A percentile compares a stretch with the other conserved stretches of the same genome.
These are phyloP conservation scores for Pinus taeda DNA, from an alignment of 75 land plant species.

Conservation along the genomic window DNA sequence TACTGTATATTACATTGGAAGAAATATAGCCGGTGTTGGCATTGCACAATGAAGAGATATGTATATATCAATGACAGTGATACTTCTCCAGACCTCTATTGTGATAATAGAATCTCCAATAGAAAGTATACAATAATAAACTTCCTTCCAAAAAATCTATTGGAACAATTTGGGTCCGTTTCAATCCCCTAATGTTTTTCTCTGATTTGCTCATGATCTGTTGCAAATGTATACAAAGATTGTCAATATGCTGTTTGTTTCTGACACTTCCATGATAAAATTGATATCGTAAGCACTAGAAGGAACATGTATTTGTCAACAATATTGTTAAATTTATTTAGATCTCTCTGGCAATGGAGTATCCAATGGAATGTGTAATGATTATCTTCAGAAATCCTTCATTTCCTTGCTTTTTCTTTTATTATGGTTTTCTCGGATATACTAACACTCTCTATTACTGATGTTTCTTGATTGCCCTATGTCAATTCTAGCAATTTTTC, in stretches of 20 bases:
- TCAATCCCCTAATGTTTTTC: conserved; percentile 8
- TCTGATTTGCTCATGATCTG: background rate
- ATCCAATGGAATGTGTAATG: background rate
- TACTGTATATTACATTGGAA: too few species aligned
- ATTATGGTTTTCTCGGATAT: background rate
- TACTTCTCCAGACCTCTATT: conserved; percentile 40
- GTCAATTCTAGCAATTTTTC: background rate
- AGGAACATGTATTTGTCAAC: background rate
- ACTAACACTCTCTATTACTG: background rate
- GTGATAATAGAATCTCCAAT: conserved; percentile 88
- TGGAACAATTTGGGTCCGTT: conserved; percentile 95
- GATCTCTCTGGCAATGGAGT: background rate
- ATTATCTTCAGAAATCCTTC: background rate
- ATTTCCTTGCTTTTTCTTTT: background rate
- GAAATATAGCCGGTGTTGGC: too few species aligned
- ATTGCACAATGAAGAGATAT: conserved; percentile 66
- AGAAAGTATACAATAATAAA: conserved; percentile 82
- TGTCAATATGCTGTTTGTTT: background rate
- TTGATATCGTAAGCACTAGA: background rate
- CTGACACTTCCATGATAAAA: background rate
- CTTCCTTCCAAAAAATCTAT: conserved; percentile 94
- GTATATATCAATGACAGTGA: conserved; percentile 85
- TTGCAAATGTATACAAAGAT: background rate
- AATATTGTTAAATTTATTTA: background rate
- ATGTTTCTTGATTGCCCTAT: background rate